Percentiles rank a stretch among this genome's conserved stretches.
These are phyloP conservation scores for Quaeritorhiza haematococci DNA, from an alignment of 371 early-diverging fungal genomes.

Conservation along the genomic window DNA sequence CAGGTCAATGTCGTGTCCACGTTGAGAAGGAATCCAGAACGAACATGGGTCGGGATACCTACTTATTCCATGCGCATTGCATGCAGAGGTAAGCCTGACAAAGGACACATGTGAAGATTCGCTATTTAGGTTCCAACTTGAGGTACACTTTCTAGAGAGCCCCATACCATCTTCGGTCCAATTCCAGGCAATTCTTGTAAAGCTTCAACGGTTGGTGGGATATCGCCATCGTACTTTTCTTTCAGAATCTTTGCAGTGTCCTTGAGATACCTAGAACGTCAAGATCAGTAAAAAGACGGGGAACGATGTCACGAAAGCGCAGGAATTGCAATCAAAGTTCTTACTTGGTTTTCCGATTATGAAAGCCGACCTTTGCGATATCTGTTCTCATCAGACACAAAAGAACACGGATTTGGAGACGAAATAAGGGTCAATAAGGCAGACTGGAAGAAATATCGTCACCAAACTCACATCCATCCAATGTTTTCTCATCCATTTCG, in stretches of 20 bases:
- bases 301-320: conserved; percentile 1
- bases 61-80: conserved; percentile 82
- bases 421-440: too few relatives aligned
- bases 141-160: too few relatives aligned
- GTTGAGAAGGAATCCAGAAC: too few relatives aligned
- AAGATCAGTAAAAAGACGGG: neutral
- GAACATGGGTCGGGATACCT: too few relatives aligned
- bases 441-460: too few relatives aligned
- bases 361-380: conserved; percentile 87
- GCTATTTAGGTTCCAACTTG: conserved; percentile 12
- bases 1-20: too few relatives aligned
- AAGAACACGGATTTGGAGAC: too few relatives aligned
- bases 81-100: conserved; percentile 73
- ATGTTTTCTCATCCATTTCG: conserved; percentile 31
- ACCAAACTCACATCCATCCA: conserved; percentile 65
- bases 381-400: too few relatives aligned
- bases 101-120: conserved; percentile 1
- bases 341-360: conserved; percentile 74
- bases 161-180: conserved; percentile 94
- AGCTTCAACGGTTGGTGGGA: conserved; percentile 77
- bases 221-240: conserved; percentile 74
- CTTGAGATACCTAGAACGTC: conserved; percentile 58
- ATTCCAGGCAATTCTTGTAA: conserved; percentile 86
- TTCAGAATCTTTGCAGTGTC: conserved; percentile 66
- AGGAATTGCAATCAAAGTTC: conserved; percentile 7